Conservation (phyloP, 352 stramenopile species). For the Pythium coloratum region DNA sequence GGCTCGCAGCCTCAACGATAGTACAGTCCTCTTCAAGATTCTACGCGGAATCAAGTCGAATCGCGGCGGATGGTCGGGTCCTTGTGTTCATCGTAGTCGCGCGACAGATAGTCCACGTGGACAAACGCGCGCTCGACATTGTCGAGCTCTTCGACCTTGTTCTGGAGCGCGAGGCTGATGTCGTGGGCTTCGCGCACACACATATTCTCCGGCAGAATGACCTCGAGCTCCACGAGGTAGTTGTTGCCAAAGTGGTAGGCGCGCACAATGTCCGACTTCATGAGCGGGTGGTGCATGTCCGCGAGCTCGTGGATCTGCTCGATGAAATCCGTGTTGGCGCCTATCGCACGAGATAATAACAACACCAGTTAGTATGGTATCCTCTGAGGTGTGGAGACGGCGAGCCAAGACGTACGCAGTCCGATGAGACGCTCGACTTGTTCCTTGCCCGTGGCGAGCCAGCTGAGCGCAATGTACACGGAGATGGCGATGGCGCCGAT, state of each 20-base stretch:
- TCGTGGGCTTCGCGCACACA: conserved; percentile 94
- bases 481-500: conserved; percentile 95
- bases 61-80: conserved; percentile 70
- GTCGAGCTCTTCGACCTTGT: conserved; percentile 95
- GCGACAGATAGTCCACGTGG: conserved; percentile 95
- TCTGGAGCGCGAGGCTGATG: conserved; percentile 95
- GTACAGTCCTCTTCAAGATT: not conserved
- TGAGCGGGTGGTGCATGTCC: conserved; percentile 81
- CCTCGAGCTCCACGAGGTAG: conserved; percentile 91
- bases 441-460: conserved; percentile 94
- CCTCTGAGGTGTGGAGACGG: not conserved
- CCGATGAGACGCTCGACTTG: conserved; percentile 92
- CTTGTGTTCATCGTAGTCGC: conserved; percentile 90
- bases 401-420: conserved; percentile 55
- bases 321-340: conserved; percentile 93
- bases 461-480: conserved; percentile 96
- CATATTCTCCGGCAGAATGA: conserved; percentile 88
- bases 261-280: conserved; percentile 92
- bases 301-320: conserved; percentile 90
- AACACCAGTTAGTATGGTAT: not conserved
- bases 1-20: not conserved
- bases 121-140: conserved; percentile 98
- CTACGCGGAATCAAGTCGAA: conserved; percentile 8
- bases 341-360: conserved; percentile 17
- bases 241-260: conserved; percentile 98